Evolutionary conservation across 805 yeast genomes (phyloP).

Genomic region (Saccharomycopsis oosterbeekiorum): DNA sequence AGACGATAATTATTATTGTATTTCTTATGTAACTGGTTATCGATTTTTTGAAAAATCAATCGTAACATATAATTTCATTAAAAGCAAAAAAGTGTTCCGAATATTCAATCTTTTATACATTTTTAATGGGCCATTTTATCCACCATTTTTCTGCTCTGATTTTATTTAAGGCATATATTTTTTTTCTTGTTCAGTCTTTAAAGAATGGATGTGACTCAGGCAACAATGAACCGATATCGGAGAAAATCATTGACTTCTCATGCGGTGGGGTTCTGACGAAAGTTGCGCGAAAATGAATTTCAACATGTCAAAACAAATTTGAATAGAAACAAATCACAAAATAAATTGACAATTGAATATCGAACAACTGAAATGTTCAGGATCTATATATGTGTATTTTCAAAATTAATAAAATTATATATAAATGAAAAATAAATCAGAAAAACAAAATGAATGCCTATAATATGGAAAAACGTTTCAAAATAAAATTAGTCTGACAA

Average conservation of each 20-base stretch:
- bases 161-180: background rate
- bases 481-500: too few species aligned
- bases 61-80: background rate
- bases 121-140: background rate
- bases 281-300: background rate
- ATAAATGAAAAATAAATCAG: too few species aligned
- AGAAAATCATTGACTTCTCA: background rate
- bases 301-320: background rate
- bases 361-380: too few species aligned
- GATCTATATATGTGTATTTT: too few species aligned
- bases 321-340: background rate
- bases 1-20: too few species aligned
- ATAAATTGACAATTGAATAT: background rate
- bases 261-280: background rate
- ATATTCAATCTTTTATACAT: background rate
- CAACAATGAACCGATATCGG: background rate
- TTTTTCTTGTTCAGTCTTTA: background rate
- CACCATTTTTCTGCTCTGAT: background rate
- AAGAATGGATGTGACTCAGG: background rate
- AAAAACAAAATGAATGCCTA: too few species aligned
- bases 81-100: background rate
- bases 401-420: too few species aligned
- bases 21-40: background rate
- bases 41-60: background rate
- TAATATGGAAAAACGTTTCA: too few species aligned